Evolutionary conservation across 345 rosid species (phyloP), one percentile per base, ranked within the genome.

Genomic region (Murraya paniculata): DNA sequence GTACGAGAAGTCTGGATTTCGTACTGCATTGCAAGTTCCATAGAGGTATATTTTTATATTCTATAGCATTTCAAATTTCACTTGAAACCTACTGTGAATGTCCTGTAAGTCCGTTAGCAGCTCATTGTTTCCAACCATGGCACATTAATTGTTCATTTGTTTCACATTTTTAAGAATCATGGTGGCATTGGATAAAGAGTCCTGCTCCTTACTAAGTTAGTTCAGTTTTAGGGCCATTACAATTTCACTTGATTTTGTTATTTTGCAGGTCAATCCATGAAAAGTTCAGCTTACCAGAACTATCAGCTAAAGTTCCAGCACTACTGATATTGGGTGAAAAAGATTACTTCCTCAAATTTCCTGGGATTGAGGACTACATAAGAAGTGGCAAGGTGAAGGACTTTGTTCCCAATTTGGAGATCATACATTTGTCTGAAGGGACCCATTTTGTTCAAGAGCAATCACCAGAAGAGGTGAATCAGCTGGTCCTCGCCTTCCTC

Each of bases 1-100:
- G 71, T 91, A 91, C n/a, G 84, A 84, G 66, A 91, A 91, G 76
- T 86, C 90, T 30, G 91, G 92, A 21, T 91, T 91, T 50, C 79
- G 35, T 69, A 88, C 94, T 33, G 86, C 94, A 5, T 53, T 91
- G 79, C 69, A 86, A 68, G 81, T 89, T 67, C 92, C 92, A 6
- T 91, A 91, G 9, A 85, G 91, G 94, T 89, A 76, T 36, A 35
- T 19, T 5, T 28, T 48, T 48, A 69, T 48, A 8, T 19, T 36
- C 28, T 10, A 14, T 45, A 45, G 11, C 72, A 69, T 7, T 45
- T 45, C 24, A 14, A 9, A 18, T 69, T 45, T 33, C 22, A 25
- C 72, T 27, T 9, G 22, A 66, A 33, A 65, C 6, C 48, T 39
- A n/a, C 56, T 14, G 8, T 7, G 13, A 68, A 24, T 45, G 14